These are phyloP conservation scores for Aspergillus amoenus DNA, from an alignment of 2,329 filamentous ascomycete species.

Conservation along the genomic window DNA sequence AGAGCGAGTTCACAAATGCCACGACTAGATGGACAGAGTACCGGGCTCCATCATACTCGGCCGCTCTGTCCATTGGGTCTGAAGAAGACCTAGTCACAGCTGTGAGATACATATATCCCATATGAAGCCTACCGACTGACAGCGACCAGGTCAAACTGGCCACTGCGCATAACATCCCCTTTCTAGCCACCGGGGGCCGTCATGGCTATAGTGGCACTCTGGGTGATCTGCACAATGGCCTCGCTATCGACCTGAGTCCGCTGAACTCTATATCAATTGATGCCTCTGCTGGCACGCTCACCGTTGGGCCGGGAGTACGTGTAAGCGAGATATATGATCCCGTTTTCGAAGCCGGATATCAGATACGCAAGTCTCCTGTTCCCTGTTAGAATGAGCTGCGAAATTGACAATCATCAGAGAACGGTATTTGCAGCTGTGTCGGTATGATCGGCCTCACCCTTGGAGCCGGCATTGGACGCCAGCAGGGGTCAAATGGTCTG, in stretches of 20 bases:
- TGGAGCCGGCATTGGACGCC: slow-evolving; percentile 17
- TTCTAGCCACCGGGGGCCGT: not conserved
- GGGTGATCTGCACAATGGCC: not conserved
- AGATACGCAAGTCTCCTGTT: not conserved
- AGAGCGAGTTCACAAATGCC: not conserved
- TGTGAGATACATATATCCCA: not conserved
- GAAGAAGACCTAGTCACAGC: not conserved
- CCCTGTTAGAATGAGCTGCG: too few relatives aligned
- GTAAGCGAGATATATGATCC: slow-evolving; percentile 1
- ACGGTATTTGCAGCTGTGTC: not conserved
- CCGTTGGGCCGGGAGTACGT: not conserved
- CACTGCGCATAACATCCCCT: not conserved
- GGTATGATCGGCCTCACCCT: slow-evolving; percentile 14
- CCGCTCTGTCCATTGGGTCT: not conserved
- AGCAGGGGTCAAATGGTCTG: slow-evolving; percentile 16
- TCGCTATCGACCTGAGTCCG: not conserved
- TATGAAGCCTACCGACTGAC: not conserved
- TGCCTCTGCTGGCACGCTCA: not conserved
- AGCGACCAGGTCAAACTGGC: not conserved
- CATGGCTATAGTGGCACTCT: slow-evolving; percentile 2
- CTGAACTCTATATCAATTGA: not conserved
- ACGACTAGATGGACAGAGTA: not conserved
- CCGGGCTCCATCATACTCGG: not conserved
- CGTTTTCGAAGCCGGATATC: not conserved
- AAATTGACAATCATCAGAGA: not conserved